phyloP scores from a whole-genome alignment of 1,284 basidiomycete species.

The Cerrena zonata region DNA sequence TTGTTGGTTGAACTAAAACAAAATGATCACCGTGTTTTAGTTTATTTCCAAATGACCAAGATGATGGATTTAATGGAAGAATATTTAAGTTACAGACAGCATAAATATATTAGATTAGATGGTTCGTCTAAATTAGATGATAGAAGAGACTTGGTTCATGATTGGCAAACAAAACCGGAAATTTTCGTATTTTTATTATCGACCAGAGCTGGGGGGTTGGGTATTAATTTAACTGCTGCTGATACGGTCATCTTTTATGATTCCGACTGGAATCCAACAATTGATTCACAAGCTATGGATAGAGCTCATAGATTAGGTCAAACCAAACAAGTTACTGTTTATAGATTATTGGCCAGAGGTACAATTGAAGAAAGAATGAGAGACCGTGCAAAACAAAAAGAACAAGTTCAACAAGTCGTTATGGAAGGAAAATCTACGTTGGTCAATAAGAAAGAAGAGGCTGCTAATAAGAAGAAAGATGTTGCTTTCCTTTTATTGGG shows the following conservation, averaged over 20 bases:
- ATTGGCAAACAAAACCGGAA: slow-evolving; percentile 97
- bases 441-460: no score
- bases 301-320: slow-evolving; percentile 97
- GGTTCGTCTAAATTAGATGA: slow-evolving; percentile 95
- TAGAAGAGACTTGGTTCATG: slow-evolving; percentile 96
- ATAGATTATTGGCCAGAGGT: slow-evolving; percentile 91
- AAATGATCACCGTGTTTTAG: slow-evolving; percentile 88
- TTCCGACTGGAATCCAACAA: slow-evolving; percentile 99
- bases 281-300: slow-evolving; percentile 99
- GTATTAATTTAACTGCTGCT: slow-evolving; percentile 97
- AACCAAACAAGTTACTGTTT: slow-evolving; percentile 98
- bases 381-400: slow-evolving; percentile 88
- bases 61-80: slow-evolving; percentile 99
- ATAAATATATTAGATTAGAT: slow-evolving; percentile 95
- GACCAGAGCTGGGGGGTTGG: slow-evolving; percentile 93
- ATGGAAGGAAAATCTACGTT: no score
- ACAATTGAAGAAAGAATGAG: slow-evolving; percentile 99
- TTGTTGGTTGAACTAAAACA: slow-evolving; percentile 90
- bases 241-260: slow-evolving; percentile 99
- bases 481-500: no score
- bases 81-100: slow-evolving; percentile 94
- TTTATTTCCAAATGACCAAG: slow-evolving; percentile 99
- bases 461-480: no score
- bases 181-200: slow-evolving; percentile 95
- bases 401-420: slow-evolving; percentile 80